Evolutionary conservation across 139 green algal genomes (phyloP), one percentile per base, ranked within the genome.

Genomic region (Diplosphaera chodatii): DNA sequence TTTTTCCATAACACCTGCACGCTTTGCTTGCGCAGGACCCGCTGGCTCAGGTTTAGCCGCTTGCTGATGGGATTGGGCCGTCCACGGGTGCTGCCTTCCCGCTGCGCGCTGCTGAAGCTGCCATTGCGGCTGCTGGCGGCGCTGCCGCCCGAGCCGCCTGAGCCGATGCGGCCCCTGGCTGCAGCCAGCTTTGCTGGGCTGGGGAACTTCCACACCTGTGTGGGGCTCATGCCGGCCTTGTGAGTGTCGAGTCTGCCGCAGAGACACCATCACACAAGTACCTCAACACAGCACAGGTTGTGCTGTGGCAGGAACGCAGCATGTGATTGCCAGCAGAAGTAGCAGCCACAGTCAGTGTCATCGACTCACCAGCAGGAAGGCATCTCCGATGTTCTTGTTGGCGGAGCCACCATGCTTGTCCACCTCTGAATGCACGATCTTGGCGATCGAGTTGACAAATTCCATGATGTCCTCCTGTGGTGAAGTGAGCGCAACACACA

Each of bases 331-430:
- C n/a, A n/a, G n/a, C n/a, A n/a, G n/a, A n/a, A n/a, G n/a, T n/a
- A n/a, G n/a, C n/a, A n/a, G n/a, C n/a, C n/a, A n/a, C n/a, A n/a
- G n/a, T n/a, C n/a, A n/a, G n/a, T n/a, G n/a, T n/a, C n/a, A n/a
- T n/a, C n/a, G n/a, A 48, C 37, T 48, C 37, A 48, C 93, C 76
- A 98, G 85, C 74, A 98, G 81, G 82, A 98, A 98, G 1, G 93
- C 94, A 74, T 98, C 94, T 0, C 94, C 94, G 48, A 98, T 96
- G 81, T 98, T 98, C 74, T 98, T 98, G 87, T 98, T 98, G 62
- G 94, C 88, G 18, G 85, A 83, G n/a, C 94, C 94, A 27, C 89
- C 89, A 82, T 97, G 93, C 62, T 91, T 72, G 6, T 86, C 77
- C 25, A 82, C 77, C 69, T 92, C 86, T 23, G 82, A 88, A 82